Percentiles rank a stretch among this genome's conserved stretches.
phyloP scores from a whole-genome alignment of 2,329 filamentous ascomycete species.

The Ciborinia camelliae region DNA sequence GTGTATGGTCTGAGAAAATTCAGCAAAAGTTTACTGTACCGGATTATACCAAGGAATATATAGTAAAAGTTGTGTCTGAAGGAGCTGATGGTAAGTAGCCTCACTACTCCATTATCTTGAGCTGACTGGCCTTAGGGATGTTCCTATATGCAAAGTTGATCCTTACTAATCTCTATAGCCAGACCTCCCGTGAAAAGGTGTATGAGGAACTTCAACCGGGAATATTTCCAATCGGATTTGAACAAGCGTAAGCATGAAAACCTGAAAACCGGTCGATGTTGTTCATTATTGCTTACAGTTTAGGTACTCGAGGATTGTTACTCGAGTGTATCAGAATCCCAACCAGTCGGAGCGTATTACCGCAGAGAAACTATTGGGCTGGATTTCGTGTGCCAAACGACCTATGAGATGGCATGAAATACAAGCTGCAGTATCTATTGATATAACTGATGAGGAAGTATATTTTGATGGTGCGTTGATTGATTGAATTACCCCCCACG shows the following conservation, averaged over 20 bases:
- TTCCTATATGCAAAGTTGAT: constrained; percentile 37
- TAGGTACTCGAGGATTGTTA: constrained; percentile 19
- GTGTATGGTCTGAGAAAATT: constrained; percentile 26
- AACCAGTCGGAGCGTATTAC: constrained; percentile 15
- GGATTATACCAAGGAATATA: constrained; percentile 20
- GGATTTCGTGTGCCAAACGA: constrained; percentile 41
- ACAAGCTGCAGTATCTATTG: constrained; percentile 40
- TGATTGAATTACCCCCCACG: too few relatives aligned
- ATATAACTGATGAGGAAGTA: constrained; percentile 33
- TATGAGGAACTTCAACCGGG: constrained; percentile 20
- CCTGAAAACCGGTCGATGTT: neutral
- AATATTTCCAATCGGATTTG: constrained; percentile 22
- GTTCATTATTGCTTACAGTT: neutral
- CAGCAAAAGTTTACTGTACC: constrained; percentile 29
- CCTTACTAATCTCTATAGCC: constrained; percentile 30
- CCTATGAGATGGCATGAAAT: constrained; percentile 43
- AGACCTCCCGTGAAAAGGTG: constrained; percentile 15
- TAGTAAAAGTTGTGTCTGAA: constrained; percentile 27
- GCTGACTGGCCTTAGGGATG: constrained; percentile 29
- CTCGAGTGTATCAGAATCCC: constrained; percentile 17
- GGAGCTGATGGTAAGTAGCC: constrained; percentile 24
- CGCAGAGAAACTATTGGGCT: constrained; percentile 37
- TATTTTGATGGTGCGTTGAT: constrained; percentile 31
- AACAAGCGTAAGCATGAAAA: constrained; percentile 24
- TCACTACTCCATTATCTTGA: constrained; percentile 3